phyloP scores from a whole-genome alignment of 768 basidiomycete genomes.

The Strobilomyces echinocephalus region DNA sequence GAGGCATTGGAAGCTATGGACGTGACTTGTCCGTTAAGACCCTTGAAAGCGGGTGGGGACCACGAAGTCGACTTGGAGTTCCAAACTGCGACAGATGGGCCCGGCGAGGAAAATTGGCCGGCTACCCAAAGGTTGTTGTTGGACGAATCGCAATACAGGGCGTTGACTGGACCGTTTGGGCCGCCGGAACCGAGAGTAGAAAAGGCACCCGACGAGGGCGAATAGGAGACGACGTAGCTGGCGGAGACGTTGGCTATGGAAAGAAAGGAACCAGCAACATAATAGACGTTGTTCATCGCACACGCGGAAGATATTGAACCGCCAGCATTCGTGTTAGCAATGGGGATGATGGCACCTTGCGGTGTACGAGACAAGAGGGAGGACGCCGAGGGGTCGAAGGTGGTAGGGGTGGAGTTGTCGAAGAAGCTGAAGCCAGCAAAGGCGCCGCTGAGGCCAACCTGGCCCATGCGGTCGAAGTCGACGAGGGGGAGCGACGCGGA shows the following conservation, averaged over 20 bases:
- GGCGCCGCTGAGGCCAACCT: conserved; percentile 80
- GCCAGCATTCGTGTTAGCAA: conserved; percentile 77
- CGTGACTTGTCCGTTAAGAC: conserved; percentile 64
- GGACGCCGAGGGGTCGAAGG: conserved; percentile 67
- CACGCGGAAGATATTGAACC: conserved; percentile 77
- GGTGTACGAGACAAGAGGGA: conserved; percentile 63
- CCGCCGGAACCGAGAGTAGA: conserved; percentile 61
- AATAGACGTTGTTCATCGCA: conserved; percentile 61
- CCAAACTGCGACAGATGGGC: conserved; percentile 67
- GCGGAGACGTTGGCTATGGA: conserved; percentile 57
- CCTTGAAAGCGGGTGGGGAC: conserved; percentile 76
- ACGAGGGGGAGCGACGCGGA: conserved; percentile 49
- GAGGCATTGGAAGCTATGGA: conserved; percentile 76
- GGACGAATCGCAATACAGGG: conserved; percentile 72
- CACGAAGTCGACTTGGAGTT: conserved; percentile 59
- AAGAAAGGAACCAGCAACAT: conserved; percentile 80
- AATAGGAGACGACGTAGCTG: conserved; percentile 75
- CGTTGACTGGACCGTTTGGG: conserved; percentile 67
- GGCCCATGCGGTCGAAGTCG: conserved; percentile 84
- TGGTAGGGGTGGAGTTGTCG: conserved; percentile 47
- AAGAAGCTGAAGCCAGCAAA: conserved; percentile 85
- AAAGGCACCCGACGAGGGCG: conserved; percentile 52
- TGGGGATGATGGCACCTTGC: conserved; percentile 60
- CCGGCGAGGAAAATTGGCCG: conserved; percentile 68
- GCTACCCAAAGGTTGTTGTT: conserved; percentile 72